phyloP scores from a whole-genome alignment of 179 eudicot species.

The Patellifolia procumbens region DNA sequence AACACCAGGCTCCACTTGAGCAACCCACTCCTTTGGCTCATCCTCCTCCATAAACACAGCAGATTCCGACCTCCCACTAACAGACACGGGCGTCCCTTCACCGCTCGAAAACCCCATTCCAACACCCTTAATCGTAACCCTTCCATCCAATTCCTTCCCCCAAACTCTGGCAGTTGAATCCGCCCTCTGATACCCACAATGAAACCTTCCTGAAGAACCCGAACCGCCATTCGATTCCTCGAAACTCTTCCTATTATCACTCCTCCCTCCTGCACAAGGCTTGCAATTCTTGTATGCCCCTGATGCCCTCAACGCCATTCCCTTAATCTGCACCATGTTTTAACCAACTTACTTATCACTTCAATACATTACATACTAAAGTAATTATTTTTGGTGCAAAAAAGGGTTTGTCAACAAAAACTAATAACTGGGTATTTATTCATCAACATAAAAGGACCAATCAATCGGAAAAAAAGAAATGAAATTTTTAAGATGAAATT shows the following conservation, averaged over 20 bases:
- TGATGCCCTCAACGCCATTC: conserved; percentile 81
- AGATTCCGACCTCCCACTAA: conserved; percentile 74
- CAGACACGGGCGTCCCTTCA: conserved; percentile 49
- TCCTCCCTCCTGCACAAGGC: conserved; percentile 37
- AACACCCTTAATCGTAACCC: conserved; percentile 54
- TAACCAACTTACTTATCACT: too few relatives aligned
- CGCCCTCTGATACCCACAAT: conserved; percentile 62
- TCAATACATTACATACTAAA: too few relatives aligned
- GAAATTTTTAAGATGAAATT: too few relatives aligned
- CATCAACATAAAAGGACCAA: too few relatives aligned
- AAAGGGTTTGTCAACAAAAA: too few relatives aligned
- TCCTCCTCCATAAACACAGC: conserved; percentile 71
- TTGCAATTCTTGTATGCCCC: conserved; percentile 70
- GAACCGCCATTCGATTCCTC: conserved; percentile 27
- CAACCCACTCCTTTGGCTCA: conserved; percentile 96
- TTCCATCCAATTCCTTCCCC: conserved; percentile 87
- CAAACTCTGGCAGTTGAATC: conserved; percentile 39
- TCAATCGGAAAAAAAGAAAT: too few relatives aligned
- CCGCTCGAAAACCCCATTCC: conserved; percentile 47
- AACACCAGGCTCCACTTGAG: conserved; percentile 96
- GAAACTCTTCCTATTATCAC: conserved; percentile 16
- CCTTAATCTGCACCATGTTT: conserved; percentile 62
- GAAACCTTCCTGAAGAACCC: conserved; percentile 51
- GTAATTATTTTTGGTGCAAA: too few relatives aligned
- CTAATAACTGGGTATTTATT: too few relatives aligned